Base-by-base conservation (phyloP, 129 eudicot species). In the Flaveria sonorensis region DNA sequence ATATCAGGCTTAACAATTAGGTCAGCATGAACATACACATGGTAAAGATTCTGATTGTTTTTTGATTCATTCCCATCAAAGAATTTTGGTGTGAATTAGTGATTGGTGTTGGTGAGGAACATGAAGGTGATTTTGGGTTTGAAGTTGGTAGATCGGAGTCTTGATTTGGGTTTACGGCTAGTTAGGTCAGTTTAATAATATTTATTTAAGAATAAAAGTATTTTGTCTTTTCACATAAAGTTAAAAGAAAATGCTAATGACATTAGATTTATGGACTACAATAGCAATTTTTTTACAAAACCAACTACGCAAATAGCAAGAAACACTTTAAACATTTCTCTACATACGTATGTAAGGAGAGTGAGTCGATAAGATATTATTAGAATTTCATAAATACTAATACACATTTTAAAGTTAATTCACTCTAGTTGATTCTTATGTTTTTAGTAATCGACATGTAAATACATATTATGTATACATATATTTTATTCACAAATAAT, bases 71-170 rank as follows among this genome's bases (percentile, higher is more conserved):
- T 66, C 4, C 36, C 40, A 18, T 7, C 20, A 74, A 91, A 94
- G 81, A 89, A 94, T 6, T 15, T 51, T 24, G 96, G 97, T 63
- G 88, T 46, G 47, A 90, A 90, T 46, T 79, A 83, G 55, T 90
- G 87, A 56, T 61, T 61, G 43, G 96, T 46, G 77, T 93, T 90
- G 20, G 97, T 93, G 56, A 93, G 85, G 69, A 93, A 93, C 7
- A 93, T 79, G 76, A 93, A 88, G 39, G 97, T 95, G 82, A 93
- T 90, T 52, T 90, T 93, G 84, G 93, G 92, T 51, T 67, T 75
- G 75, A 79, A 75, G 74, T 82, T 77, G 70, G 86, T 77, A 78
- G 92, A 46, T 72, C 82, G 79, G 59, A 82, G 85, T 12, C 82
- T 76, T 16, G 80, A 82, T 70, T 81, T 77, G 74, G 85, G 68